Base-by-base conservation (phyloP, 768 basidiomycete species). In the Dictyophora rubrovolvata region DNA sequence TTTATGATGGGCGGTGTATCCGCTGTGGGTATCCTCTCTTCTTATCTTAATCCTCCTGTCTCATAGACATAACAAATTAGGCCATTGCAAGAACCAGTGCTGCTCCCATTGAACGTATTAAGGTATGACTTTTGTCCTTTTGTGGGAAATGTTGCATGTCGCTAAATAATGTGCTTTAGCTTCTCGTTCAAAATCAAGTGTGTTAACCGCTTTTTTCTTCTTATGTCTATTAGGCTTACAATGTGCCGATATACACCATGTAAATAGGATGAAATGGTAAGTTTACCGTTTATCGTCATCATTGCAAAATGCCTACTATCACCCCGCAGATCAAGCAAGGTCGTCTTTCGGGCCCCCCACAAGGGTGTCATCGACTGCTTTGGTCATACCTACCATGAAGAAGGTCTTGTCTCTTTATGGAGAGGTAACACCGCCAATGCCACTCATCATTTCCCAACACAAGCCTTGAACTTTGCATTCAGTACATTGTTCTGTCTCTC, bases 391-490 rank as follows among this genome's bases (percentile, higher is more conserved):
- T 95, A 94, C 82, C 76, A 73, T 65, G 95, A 97, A 16, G 96
- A 99, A 81, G 96, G 96, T 73, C 77, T 96, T 56, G 80, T 93
- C 63, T 89, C 96, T 20, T 79, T 99, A 70, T 98, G 96, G 96
- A 80, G 96, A 78, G 96, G 96, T 75, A 99, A 99, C 86, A 98
- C 95, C 60, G 95, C 96, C 83, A 99, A 99, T 78, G 96, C 98
- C 77, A 96, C 98, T 79, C 94, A 96, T 73, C 98, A 99, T 89
- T 99, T 99, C 93, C 96, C 96, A 55, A 99, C 96, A 59, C 95
- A 99, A 75, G 96, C 96, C 46, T 78, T 98, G 68, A 99, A 99
- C 89, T 98, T 99, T 69, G 95, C 95, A 72, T 98, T 97, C 88
- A 98, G 90, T 96, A 67, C 67, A 92, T 84, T 1, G 16, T 46